Percentiles rank a stretch among this genome's conserved stretches.
Conservation (phyloP, 495 filamentous ascomycete genomes). For the Aspergillus sparsus region DNA sequence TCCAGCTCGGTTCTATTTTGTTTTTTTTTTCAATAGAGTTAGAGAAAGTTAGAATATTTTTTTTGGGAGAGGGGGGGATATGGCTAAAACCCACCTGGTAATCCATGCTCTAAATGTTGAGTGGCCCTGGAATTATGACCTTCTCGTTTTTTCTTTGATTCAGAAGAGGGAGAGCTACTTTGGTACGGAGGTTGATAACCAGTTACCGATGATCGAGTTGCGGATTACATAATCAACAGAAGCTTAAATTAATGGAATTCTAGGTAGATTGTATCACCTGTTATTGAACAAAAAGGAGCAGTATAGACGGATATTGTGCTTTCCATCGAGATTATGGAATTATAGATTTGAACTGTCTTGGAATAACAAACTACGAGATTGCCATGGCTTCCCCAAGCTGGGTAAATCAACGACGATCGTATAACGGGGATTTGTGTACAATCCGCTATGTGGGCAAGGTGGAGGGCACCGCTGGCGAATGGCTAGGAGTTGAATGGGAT, state of each 20-base stretch:
- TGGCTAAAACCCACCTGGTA: slow-evolving; percentile 50
- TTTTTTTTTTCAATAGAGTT: slow-evolving; percentile 18
- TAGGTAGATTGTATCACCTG: too few species aligned
- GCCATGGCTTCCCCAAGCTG: slow-evolving; percentile 38
- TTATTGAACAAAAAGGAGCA: background rate
- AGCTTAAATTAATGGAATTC: too few species aligned
- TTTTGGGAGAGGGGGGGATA: background rate
- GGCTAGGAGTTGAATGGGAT: slow-evolving; percentile 98
- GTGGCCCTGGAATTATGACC: background rate
- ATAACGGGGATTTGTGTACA: slow-evolving; percentile 72
- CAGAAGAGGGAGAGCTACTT: slow-evolving; percentile 12
- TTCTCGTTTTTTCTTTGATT: background rate
- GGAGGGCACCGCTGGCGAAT: slow-evolving; percentile 71
- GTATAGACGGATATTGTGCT: background rate
- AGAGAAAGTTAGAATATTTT: too few species aligned
- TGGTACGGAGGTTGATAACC: slow-evolving; percentile 18
- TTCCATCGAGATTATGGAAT: too few species aligned
- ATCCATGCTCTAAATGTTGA: slow-evolving; percentile 48
- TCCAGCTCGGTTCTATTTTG: slow-evolving; percentile 85
- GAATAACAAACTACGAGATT: background rate
- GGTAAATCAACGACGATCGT: slow-evolving; percentile 75
- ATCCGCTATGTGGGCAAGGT: slow-evolving; percentile 81
- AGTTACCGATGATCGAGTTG: slow-evolving; percentile 19
- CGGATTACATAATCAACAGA: slow-evolving; percentile 33
- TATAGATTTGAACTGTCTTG: background rate